Base-by-base conservation (phyloP, 2,329 filamentous ascomycete genomes). In the Botryotinia globosa region DNA sequence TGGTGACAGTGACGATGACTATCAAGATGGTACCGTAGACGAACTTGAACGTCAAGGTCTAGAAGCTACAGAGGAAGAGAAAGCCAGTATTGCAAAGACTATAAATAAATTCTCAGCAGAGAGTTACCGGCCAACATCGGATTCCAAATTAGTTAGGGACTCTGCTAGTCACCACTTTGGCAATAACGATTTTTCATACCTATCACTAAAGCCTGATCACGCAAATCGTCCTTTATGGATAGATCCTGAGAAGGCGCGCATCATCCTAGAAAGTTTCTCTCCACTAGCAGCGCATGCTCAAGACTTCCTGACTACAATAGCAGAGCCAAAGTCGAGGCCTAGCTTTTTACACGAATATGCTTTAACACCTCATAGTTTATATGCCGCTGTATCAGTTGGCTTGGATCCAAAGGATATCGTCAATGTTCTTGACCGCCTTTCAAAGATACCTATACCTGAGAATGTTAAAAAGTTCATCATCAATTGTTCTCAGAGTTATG, bases 321-420 rank as follows among this genome's bases (percentile, higher is more conserved):
- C 95, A 75, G 95, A 99, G 83, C 96, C 95, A 29, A 86, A 95
- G 73, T 98, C 94, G 51, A 90, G 95, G 74, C 95, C 96, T 73
- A 92, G 90, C 8, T 95, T 94, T 80, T 89, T 98, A 75, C 96
- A 98, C 84, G 95, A 99, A 83, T 98, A 98, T 82, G 89, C 91
- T 72, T 87, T 99, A 78, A 98, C 94, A 3, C 90, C 92, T 37
- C 94, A 98, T 83, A 97, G 94, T 82, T 86, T 99, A 71, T 98
- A 98, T 82, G 95, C 96, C 44, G 96, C 96, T 58, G 93, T 98
- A 6, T 97, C 94, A 10, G 94, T 98, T 73, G 96, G 96, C n/a
- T 84, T 98, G 74, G 91, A 93, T 69, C 93, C 94, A 32, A 86
- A 92, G 69, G 94, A 98, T 81, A 98, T 98, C 75, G 94, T 98